Base-by-base conservation (phyloP, 1,139 yeast species). In the Sugiyamaella japonica region DNA sequence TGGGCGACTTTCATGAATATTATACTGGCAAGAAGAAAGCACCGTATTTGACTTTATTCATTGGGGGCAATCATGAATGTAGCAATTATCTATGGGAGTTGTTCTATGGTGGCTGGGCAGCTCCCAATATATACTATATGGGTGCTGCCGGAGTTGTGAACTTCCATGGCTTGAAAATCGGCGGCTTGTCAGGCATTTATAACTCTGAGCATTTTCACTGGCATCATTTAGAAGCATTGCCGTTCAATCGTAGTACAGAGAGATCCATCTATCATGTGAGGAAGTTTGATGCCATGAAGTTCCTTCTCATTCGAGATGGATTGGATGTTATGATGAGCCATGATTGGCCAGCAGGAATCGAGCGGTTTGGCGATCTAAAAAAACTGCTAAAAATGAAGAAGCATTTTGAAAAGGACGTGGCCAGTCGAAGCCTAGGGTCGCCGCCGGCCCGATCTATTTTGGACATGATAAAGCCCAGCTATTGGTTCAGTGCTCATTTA, bases 31-130 rank as follows among this genome's bases (percentile, higher is more conserved):
- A 61, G 13, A 73, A 71, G 49, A 69, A 56, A 32, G 97, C 97
- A 0, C 96, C 97, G 0, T 77, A 86, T 1, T 70, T 83, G 43
- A 93, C 99, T 0, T 63, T 93, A 0, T 86, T 93, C 62, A 82
- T 95, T 46, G 99, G 99, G 2, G 99, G 99, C 0, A 93, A 93
- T 70, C 99, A 93, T 66, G 99, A 93, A 67, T 84, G 95, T 7
- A 86, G 95, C 55, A 81, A 84, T 58, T 89, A 87, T 68, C 66
- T 93, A 60, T 78, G 81, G 61, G 91, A 88, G 63, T 72, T 91
- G 57, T 82, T 82, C 59, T 81, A 79, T 66, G 99, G 99, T 9
- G 99, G 99, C 0, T 95, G 95, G 90, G 93, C 88, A 1, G 96
- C 96, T 1, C 89, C 89, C 1, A 85, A 86, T 61, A 89, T 93